Evolutionary conservation across 1,139 yeast species (phyloP), one percentile per base, ranked within the genome.

Genomic region (Yamadazyma dushanensis): DNA sequence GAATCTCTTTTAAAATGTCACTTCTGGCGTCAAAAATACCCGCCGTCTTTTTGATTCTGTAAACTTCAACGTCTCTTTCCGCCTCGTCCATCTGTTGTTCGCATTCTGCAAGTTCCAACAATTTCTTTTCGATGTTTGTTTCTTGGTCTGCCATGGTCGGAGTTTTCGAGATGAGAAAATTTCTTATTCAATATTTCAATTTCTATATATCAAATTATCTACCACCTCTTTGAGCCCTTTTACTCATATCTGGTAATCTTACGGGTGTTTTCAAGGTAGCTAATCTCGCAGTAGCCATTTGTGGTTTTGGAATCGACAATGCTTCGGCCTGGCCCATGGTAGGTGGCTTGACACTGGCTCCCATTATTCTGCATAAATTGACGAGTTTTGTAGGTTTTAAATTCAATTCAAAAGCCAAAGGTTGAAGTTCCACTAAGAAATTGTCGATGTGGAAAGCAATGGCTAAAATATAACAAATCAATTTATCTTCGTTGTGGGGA

Each of bases 261-360:
- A 94, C 83, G 26, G 99, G 99, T 25, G 89, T 96, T 57, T 78
- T 82, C 59, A 92, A 74, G 16, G 76, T 63, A 7, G 97, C 98
- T 46, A 90, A 72, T 63, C 88, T 88, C 59, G 84, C 82, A 30
- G 79, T 71, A 9, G 78, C 59, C 18, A 86, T 85, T 40, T 76
- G 73, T 31, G 77, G 63, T 59, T 77, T 80, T 35, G 87, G 77
- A 43, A 89, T 71, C n/a, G 88, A 90, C 44, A 84, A 76, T 3
- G 88, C 89, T 53, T 84, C 90, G 16, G 94, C 90, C 63, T 88
- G 90, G 6, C 83, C 76, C 16, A 75, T 81, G n/a, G 90, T 76
- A 18, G 89, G 82, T 34, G 79, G 73, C 60, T 85, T 86, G 35
- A 87, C 79, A 20, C 63, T 61, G 46, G 96, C 94, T 38, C 99